Percentiles rank a stretch among this genome's conserved stretches.
Conservation (phyloP, 2,329 filamentous ascomycete species). For the Fusarium cicatricum region DNA sequence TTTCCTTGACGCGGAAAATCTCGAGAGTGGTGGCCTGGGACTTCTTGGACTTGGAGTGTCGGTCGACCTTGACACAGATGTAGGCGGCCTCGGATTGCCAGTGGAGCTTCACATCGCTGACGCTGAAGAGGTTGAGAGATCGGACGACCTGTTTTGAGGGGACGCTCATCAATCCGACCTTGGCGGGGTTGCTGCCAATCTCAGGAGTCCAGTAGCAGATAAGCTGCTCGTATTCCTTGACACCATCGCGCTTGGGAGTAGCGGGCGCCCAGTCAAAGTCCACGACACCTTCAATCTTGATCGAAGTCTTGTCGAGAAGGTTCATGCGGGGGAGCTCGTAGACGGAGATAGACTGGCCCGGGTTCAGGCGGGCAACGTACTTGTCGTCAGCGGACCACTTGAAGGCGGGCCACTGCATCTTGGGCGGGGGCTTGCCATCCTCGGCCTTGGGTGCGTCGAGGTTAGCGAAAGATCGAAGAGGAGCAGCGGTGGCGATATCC, state of each 20-base stretch:
- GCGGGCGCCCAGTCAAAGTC: conserved; percentile 98
- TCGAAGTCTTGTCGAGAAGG: conserved; percentile 85
- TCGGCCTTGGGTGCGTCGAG: conserved; percentile 74
- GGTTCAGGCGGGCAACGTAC: conserved; percentile 92
- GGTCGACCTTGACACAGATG: conserved; percentile 97
- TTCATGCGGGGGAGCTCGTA: conserved; percentile 92
- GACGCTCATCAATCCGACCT: conserved; percentile 95
- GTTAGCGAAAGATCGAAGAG: conserved; percentile 91
- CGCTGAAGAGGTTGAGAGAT: conserved; percentile 96
- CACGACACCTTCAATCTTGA: conserved; percentile 96
- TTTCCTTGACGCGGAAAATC: conserved; percentile 97
- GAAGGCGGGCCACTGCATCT: conserved; percentile 98
- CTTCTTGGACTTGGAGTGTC: conserved; percentile 99
- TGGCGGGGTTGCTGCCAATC: conserved; percentile 96
- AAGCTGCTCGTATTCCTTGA: conserved; percentile 94
- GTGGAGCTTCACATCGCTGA: conserved; percentile 96
- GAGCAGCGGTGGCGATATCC: conserved; percentile 90
- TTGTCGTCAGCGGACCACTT: conserved; percentile 99
- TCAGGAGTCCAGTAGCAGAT: conserved; percentile 99
- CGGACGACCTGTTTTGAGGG: conserved; percentile 94
- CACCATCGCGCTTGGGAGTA: conserved; percentile 78
- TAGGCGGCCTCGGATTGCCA: conserved; percentile 97
- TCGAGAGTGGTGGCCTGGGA: conserved; percentile 96
- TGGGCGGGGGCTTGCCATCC: conserved; percentile 74
- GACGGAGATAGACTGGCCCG: conserved; percentile 87